Conservation (phyloP, 2,329 filamentous ascomycete genomes). For the Ceratocystis eucalypticola region DNA sequence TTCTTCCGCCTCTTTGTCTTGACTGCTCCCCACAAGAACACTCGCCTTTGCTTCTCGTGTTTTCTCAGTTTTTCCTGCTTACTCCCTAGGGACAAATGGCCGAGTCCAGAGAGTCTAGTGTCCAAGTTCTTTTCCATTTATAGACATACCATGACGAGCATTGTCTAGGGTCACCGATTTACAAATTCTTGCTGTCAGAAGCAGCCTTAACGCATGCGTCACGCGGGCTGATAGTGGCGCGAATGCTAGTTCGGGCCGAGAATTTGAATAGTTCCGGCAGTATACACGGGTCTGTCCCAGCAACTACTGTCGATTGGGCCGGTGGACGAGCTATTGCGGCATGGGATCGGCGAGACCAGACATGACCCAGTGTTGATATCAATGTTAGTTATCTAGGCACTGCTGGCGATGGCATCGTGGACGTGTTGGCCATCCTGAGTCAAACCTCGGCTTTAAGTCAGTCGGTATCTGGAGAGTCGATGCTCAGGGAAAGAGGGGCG, state of each 20-base stretch:
- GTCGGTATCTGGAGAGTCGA: constrained; percentile 50
- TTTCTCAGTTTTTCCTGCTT: background rate
- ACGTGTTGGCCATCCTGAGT: constrained; percentile 54
- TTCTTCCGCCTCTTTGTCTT: background rate
- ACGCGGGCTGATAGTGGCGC: constrained; percentile 20
- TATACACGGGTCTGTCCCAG: constrained; percentile 59
- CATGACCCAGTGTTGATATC: constrained; percentile 61
- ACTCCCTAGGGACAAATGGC: constrained; percentile 1
- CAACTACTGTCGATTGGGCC: constrained; percentile 58
- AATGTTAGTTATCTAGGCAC: constrained; percentile 55
- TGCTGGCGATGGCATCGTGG: constrained; percentile 39
- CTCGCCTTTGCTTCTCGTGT: background rate
- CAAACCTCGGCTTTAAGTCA: constrained; percentile 53
- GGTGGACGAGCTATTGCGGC: constrained; percentile 59
- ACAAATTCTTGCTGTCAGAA: constrained; percentile 21
- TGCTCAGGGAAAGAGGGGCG: constrained; percentile 33
- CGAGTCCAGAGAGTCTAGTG: constrained; percentile 18
- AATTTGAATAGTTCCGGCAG: constrained; percentile 31
- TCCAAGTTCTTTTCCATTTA: constrained; percentile 21
- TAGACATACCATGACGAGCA: constrained; percentile 21
- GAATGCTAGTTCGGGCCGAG: constrained; percentile 19
- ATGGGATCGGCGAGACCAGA: constrained; percentile 46
- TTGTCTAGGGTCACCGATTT: constrained; percentile 22
- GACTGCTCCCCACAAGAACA: background rate
- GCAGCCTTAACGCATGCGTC: constrained; percentile 22